phyloP scores from a whole-genome alignment of 176 grass and related monocot species.

The Juncus inflexus region DNA sequence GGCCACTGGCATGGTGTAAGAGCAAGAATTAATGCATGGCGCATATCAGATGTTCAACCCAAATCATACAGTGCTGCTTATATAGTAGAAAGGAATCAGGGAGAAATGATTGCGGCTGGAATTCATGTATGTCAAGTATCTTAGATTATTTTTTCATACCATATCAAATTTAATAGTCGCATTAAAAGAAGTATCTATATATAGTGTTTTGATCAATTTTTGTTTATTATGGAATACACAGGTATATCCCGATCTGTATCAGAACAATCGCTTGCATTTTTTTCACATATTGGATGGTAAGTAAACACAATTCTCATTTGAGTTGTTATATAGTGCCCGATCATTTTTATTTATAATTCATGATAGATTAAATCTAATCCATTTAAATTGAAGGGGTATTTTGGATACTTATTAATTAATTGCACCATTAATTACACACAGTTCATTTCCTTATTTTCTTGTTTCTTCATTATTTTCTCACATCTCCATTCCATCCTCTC shows the following conservation, averaged over 20 bases:
- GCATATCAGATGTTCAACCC: neutral
- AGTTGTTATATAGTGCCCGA: too few species aligned
- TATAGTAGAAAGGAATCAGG: neutral
- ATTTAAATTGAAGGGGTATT: too few species aligned
- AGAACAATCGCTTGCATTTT: neutral
- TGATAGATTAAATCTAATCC: too few species aligned
- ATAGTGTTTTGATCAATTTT: neutral
- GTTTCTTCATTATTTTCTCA: too few species aligned
- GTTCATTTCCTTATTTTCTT: too few species aligned
- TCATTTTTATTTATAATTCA: too few species aligned
- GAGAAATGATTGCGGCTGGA: neutral
- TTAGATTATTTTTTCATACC: neutral
- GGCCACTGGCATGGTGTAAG: neutral
- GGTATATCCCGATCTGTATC: neutral
- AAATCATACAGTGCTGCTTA: neutral
- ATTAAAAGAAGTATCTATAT: neutral
- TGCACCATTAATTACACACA: too few species aligned
- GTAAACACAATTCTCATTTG: neutral
- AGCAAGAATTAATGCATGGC: neutral
- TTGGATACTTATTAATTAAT: too few species aligned
- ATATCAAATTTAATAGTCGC: too few species aligned
- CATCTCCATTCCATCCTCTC: too few species aligned
- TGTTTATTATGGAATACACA: neutral
- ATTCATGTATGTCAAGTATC: neutral
- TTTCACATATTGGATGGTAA: neutral